Percentiles rank a stretch among this genome's conserved stretches.
Evolutionary conservation across 305 asterid genomes (phyloP).

Genomic region (Plantago rigida): DNA sequence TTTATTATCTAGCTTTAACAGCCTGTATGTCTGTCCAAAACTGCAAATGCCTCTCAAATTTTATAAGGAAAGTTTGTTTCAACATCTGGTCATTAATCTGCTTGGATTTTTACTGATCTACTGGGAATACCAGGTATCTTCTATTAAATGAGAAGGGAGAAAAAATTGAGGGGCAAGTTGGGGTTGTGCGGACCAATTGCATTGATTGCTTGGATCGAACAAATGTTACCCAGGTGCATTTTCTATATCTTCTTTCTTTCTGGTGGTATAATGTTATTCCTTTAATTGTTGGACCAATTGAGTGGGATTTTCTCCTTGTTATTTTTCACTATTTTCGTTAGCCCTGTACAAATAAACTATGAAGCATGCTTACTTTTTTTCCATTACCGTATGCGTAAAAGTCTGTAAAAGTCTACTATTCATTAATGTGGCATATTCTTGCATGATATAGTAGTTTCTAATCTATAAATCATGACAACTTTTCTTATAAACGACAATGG

Average conservation of each 20-base stretch:
- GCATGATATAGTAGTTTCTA: too few relatives aligned
- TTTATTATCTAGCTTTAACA: background rate
- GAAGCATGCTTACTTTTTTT: too few relatives aligned
- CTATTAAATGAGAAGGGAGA: slow-evolving; percentile 86
- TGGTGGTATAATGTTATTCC: background rate
- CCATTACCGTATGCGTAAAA: too few relatives aligned
- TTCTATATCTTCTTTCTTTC: slow-evolving; percentile 9
- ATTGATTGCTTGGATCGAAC: slow-evolving; percentile 98
- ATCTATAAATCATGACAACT: too few relatives aligned
- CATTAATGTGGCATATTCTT: too few relatives aligned
- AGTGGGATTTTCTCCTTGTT: background rate
- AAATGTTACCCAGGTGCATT: slow-evolving; percentile 90
- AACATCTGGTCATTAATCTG: slow-evolving; percentile 21
- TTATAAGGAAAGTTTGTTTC: background rate
- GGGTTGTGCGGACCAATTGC: slow-evolving; percentile 94
- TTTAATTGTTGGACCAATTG: background rate
- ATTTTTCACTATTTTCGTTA: too few relatives aligned
- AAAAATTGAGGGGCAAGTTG: slow-evolving; percentile 77
- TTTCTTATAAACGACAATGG: too few relatives aligned
- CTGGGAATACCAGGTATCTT: slow-evolving; percentile 56
- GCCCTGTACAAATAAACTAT: too few relatives aligned
- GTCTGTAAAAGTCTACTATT: too few relatives aligned
- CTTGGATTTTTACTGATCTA: slow-evolving; percentile 19
- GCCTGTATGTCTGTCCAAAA: background rate
- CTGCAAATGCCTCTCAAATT: background rate